These are phyloP conservation scores for Aspergillus chevalieri DNA, from an alignment of 2,329 filamentous ascomycete species.

Conservation along the genomic window DNA sequence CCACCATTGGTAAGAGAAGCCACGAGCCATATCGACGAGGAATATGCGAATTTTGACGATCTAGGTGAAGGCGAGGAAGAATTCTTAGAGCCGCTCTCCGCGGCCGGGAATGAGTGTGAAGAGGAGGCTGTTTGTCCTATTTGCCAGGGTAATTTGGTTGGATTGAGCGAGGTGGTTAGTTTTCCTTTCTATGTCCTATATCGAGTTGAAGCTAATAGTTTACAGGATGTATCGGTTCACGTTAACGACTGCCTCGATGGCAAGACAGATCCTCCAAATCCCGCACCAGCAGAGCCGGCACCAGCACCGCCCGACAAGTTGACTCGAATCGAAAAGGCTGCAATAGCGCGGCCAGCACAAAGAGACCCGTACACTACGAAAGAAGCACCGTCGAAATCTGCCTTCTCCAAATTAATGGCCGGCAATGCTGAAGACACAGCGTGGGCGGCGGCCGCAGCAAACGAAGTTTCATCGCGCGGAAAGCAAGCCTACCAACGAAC, in stretches of 20 bases:
- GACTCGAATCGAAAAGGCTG: conserved; percentile 61
- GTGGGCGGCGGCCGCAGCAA: conserved; percentile 79
- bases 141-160: conserved; percentile 60
- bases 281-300: conserved; percentile 10
- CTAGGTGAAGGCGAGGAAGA: conserved; percentile 63
- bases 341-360: conserved; percentile 71
- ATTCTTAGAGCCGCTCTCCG: conserved; percentile 52
- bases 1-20: conserved; percentile 47
- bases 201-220: background rate
- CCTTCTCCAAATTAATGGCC: conserved; percentile 91
- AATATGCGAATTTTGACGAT: conserved; percentile 51
- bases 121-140: conserved; percentile 61
- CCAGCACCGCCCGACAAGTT: conserved; percentile 13
- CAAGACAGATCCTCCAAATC: conserved; percentile 52
- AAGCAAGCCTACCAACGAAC: conserved; percentile 83
- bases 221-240: conserved; percentile 69
- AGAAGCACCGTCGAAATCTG: conserved; percentile 50
- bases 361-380: conserved; percentile 64
- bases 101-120: conserved; percentile 10
- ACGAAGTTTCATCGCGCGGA: conserved; percentile 70
- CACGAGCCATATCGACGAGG: conserved; percentile 40
- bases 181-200: background rate
- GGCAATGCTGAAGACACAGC: conserved; percentile 82
- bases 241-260: conserved; percentile 93
- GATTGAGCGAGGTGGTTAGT: conserved; percentile 45